Conservation (phyloP, 345 rosid genomes). For the Lumnitzera littorea region DNA sequence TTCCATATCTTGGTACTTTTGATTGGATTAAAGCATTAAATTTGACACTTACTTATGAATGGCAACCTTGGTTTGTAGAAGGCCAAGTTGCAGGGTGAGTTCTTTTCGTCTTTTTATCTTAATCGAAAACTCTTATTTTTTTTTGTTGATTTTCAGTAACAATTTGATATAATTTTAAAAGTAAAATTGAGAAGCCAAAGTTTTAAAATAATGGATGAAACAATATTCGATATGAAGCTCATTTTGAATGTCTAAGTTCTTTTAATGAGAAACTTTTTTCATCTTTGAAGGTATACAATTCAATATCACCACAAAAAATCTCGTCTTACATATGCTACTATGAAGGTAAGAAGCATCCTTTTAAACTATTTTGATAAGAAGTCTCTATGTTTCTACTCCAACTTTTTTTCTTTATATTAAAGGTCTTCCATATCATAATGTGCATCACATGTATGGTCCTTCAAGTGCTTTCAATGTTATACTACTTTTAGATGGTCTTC, state of each 20-base stretch:
- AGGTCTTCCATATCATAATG: too few relatives aligned
- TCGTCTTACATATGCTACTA: slow-evolving; percentile 17
- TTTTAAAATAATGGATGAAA: too few relatives aligned
- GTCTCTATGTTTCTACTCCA: too few relatives aligned
- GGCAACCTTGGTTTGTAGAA: slow-evolving; percentile 25
- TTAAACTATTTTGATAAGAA: too few relatives aligned
- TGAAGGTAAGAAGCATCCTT: slow-evolving; percentile 13
- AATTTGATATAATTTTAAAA: too few relatives aligned
- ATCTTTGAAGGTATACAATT: slow-evolving; percentile 10
- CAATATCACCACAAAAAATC: neutral
- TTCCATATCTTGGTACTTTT: slow-evolving; percentile 21
- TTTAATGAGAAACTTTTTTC: neutral
- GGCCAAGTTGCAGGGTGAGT: slow-evolving; percentile 28
- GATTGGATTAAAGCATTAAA: slow-evolving; percentile 12
- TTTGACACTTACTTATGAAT: slow-evolving; percentile 5
- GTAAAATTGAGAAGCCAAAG: too few relatives aligned
- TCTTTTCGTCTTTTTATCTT: neutral
- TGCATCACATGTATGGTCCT: too few relatives aligned
- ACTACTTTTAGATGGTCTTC: too few relatives aligned
- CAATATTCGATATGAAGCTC: too few relatives aligned
- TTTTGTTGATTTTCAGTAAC: neutral
- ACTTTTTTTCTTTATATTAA: too few relatives aligned
- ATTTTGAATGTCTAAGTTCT: neutral
- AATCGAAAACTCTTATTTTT: neutral
- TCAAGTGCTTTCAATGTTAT: too few relatives aligned